Evolutionary conservation across 2,329 filamentous ascomycete species (phyloP).

Genomic region (Ascosphaera aggregata): DNA sequence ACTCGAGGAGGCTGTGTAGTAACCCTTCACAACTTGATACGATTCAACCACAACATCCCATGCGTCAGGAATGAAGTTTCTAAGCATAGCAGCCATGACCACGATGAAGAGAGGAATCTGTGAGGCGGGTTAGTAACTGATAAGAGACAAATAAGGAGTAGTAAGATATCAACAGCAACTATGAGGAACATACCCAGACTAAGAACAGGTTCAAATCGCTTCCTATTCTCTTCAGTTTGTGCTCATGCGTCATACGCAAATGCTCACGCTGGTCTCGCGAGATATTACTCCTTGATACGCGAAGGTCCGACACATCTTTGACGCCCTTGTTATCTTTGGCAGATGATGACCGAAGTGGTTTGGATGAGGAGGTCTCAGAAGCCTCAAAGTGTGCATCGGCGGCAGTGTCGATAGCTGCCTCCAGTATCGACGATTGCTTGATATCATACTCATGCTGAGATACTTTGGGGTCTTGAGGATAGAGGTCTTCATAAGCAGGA

Average conservation of each 20-base stretch:
- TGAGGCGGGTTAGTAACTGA: conserved; percentile 8
- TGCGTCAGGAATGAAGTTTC: conserved; percentile 19
- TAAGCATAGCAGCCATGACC: conserved; percentile 22
- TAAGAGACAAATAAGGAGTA: neutral
- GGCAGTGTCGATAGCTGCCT: conserved; percentile 21
- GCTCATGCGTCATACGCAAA: conserved; percentile 22
- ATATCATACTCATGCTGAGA: conserved; percentile 17
- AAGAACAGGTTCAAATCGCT: conserved; percentile 30
- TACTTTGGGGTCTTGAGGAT: conserved; percentile 26
- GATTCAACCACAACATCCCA: conserved; percentile 17
- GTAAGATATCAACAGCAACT: conserved; percentile 1
- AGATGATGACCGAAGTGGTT: conserved; percentile 5
- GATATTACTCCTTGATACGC: conserved; percentile 19
- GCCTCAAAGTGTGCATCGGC: conserved; percentile 22
- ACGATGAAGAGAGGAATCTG: conserved; percentile 25
- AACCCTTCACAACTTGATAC: conserved; percentile 15
- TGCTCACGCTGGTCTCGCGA: conserved; percentile 24
- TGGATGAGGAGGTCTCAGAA: conserved; percentile 6
- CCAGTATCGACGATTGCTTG: conserved; percentile 20
- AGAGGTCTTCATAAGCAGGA: conserved; percentile 61
- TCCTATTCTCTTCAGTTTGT: conserved; percentile 24
- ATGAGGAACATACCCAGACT: conserved; percentile 23
- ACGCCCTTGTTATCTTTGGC: conserved; percentile 6
- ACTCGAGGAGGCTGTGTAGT: neutral
- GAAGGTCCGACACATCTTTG: conserved; percentile 17